A percentile compares a stretch with the other conserved stretches of the same genome.
Evolutionary conservation across 176 grass and related monocot species (phyloP).

Genomic region (Eragrostis curvula): DNA sequence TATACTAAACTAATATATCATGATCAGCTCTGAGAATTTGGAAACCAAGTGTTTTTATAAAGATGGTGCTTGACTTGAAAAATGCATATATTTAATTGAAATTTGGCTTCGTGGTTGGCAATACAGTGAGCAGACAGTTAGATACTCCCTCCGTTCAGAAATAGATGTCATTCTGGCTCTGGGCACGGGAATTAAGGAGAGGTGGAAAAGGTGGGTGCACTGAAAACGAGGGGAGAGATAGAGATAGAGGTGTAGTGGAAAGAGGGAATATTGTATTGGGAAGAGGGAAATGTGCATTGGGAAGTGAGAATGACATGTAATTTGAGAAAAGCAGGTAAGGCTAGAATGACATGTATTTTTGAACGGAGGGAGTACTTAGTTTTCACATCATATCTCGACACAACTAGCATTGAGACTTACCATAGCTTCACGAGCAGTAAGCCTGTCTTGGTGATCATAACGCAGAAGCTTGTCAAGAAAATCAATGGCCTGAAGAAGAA

Average conservation of each 20-base stretch:
- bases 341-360: no score
- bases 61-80: not conserved
- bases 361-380: no score
- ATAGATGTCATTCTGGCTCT: no score
- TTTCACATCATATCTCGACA: not conserved
- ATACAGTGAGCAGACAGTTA: not conserved
- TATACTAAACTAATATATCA: not conserved
- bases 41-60: not conserved
- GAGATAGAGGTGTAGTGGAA: no score
- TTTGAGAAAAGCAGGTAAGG: no score
- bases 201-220: no score
- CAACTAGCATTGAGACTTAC: slow-evolving; percentile 46
- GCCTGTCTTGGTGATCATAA: slow-evolving; percentile 97
- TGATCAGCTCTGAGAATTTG: not conserved
- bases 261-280: no score
- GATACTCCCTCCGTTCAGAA: no score
- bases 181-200: no score
- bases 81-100: not conserved
- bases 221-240: no score
- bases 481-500: slow-evolving; percentile 81
- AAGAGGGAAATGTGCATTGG: no score
- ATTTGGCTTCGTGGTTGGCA: not conserved
- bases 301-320: no score
- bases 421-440: slow-evolving; percentile 95
- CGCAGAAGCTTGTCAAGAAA: slow-evolving; percentile 97